Evolutionary conservation across 179 eudicot species (phyloP).

Genomic region (Vitellaria paradoxa): DNA sequence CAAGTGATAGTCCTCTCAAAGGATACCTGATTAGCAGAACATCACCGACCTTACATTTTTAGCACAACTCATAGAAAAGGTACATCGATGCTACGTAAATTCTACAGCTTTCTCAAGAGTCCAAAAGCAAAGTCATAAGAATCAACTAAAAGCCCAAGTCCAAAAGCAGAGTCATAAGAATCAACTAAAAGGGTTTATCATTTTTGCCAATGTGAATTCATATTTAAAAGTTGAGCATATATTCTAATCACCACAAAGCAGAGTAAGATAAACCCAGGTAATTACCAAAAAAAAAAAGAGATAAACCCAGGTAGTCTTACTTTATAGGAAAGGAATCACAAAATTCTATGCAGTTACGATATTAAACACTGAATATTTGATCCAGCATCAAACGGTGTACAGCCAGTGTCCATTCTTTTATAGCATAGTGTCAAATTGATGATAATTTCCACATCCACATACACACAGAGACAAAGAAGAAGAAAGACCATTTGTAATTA

Average conservation of each 20-base stretch:
- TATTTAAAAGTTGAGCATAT: background rate
- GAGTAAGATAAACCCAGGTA: background rate
- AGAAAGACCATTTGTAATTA: background rate
- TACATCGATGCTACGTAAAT: background rate
- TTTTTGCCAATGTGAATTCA: background rate
- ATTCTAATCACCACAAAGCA: background rate
- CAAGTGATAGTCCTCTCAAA: conserved; percentile 82
- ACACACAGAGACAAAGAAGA: background rate
- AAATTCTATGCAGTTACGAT: background rate
- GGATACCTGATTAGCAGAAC: conserved; percentile 55
- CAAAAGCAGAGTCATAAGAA: background rate
- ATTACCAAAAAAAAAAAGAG: no score
- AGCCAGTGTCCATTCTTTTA: background rate
- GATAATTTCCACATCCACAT: background rate
- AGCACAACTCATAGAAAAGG: no score
- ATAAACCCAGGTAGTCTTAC: background rate
- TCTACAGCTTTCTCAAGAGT: background rate
- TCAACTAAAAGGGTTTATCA: background rate
- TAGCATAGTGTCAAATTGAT: background rate
- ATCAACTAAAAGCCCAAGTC: background rate
- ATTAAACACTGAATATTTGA: background rate
- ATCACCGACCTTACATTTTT: background rate
- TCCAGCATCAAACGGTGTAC: background rate
- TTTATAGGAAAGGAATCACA: background rate
- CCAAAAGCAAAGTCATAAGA: background rate